Evolutionary conservation across 2,329 filamentous ascomycete species (phyloP).

Genomic region (Pseudogymnoascus sp.): DNA sequence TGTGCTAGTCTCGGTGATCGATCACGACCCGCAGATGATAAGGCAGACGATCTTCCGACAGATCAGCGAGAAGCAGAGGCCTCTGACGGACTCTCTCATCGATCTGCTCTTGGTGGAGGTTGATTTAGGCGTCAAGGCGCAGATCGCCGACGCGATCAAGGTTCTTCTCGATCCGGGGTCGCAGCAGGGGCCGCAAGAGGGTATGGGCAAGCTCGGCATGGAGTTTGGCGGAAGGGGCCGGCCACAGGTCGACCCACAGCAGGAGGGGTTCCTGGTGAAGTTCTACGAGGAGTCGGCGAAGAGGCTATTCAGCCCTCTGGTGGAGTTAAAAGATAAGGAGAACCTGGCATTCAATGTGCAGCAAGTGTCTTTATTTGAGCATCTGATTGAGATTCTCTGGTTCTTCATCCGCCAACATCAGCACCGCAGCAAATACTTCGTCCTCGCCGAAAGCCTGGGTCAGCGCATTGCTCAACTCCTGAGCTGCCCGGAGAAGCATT

Average conservation of each 20-base stretch:
- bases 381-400: slow-evolving; percentile 86
- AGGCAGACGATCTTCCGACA: slow-evolving; percentile 88
- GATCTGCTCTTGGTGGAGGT: slow-evolving; percentile 86
- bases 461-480: slow-evolving; percentile 78
- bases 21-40: slow-evolving; percentile 93
- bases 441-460: slow-evolving; percentile 71
- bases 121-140: slow-evolving; percentile 89
- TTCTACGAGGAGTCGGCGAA: slow-evolving; percentile 87
- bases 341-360: slow-evolving; percentile 70
- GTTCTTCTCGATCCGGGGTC: slow-evolving; percentile 75
- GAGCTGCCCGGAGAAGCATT: slow-evolving; percentile 77
- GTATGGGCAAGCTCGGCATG: slow-evolving; percentile 56
- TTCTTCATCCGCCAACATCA: slow-evolving; percentile 91
- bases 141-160: slow-evolving; percentile 92
- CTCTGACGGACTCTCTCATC: slow-evolving; percentile 85
- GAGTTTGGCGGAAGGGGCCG: slow-evolving; percentile 63
- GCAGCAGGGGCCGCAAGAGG: slow-evolving; percentile 53
- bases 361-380: slow-evolving; percentile 83
- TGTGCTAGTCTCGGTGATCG: slow-evolving; percentile 86
- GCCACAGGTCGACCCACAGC: slow-evolving; percentile 60
- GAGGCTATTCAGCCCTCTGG: slow-evolving; percentile 79
- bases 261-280: slow-evolving; percentile 76
- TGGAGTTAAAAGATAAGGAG: slow-evolving; percentile 65
- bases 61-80: slow-evolving; percentile 77
- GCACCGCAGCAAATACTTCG: slow-evolving; percentile 80